Evolutionary conservation across 1,284 basidiomycete species (phyloP).

Genomic region (Cryptococcus deneoformans): DNA sequence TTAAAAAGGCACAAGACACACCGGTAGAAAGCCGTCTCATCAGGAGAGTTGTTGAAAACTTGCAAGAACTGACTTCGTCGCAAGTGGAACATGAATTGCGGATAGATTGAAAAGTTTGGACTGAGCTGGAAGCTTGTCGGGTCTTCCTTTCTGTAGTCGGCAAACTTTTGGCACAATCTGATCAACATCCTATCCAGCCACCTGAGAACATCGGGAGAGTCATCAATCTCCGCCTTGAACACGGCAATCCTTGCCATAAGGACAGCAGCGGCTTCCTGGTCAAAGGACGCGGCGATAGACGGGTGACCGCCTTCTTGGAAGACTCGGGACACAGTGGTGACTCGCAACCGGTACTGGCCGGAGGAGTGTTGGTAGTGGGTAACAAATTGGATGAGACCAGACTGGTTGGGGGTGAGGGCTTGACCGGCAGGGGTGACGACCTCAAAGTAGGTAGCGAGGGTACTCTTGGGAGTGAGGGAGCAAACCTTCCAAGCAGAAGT

Average conservation of each 20-base stretch:
- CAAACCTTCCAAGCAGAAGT: conserved; percentile 99
- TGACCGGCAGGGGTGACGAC: conserved; percentile 99
- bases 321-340: conserved; percentile 94
- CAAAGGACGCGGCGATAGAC: conserved; percentile 88
- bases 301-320: conserved; percentile 97
- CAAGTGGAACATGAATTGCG: conserved; percentile 99
- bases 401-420: conserved; percentile 83
- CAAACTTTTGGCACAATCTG: conserved; percentile 98
- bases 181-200: conserved; percentile 99
- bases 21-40: conserved; percentile 99
- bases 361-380: conserved; percentile 98
- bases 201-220: conserved; percentile 92
- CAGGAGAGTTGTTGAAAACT: conserved; percentile 99
- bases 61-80: conserved; percentile 97
- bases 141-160: conserved; percentile 98
- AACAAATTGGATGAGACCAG: conserved; percentile 96
- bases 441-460: conserved; percentile 95
- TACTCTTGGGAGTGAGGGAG: conserved; percentile 80
- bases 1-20: conserved; percentile 33
- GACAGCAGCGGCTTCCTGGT: conserved; percentile 97
- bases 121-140: conserved; percentile 88
- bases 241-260: conserved; percentile 99
- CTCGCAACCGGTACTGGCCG: conserved; percentile 88
- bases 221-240: conserved; percentile 99
- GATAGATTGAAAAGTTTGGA: conserved; percentile 99